Evolutionary conservation across 768 basidiomycete species (phyloP), one percentile per base, ranked within the genome.

Genomic region (Psilocybe sp.): DNA sequence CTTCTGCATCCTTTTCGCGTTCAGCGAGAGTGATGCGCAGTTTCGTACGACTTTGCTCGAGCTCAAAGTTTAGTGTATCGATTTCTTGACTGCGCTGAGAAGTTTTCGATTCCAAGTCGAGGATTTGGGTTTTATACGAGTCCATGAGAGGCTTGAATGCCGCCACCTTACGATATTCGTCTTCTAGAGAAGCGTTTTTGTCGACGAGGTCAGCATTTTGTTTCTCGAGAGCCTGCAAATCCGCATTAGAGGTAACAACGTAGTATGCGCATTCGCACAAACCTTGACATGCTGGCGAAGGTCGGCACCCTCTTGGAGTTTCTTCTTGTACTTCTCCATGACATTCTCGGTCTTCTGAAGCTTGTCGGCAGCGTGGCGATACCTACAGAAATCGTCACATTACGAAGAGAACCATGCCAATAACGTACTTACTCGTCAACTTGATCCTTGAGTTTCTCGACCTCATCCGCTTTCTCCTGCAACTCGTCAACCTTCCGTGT

Each of bases 271-370:
- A 61, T 59, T 19, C 64, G 58, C 2, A 58, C 68, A 34, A 49
- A 87, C 91, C 71, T 89, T 92, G 61, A 95, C 82, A 50, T 86
- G 84, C 54, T 92, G 91, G 20, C 93, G 83, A 15, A 95, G 73
- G 55, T 96, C 92, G 12, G 89, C 92, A 4, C 89, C 84, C 64
- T 98, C 97, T 60, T 98, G 96, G 1, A 98, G 78, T 69, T 98
- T 99, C 78, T 92, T 95, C 73, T 95, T 96, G 69, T 98, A 95
- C 67, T 98, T 99, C 69, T 98, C 94, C 81, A 97, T 91, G 23
- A 97, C 94, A 61, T 95, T 95, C 69, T 98, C 97, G 1, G 86
- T 89, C 75, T 98, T 98, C 60, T 90, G 87, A 37, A 94, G 73
- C 56, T 85, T 90, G 60, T 98, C 97, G 3, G 91, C 89, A 5